Evolutionary conservation across 345 rosid species (phyloP).

Genomic region (Salix arbutifolia): DNA sequence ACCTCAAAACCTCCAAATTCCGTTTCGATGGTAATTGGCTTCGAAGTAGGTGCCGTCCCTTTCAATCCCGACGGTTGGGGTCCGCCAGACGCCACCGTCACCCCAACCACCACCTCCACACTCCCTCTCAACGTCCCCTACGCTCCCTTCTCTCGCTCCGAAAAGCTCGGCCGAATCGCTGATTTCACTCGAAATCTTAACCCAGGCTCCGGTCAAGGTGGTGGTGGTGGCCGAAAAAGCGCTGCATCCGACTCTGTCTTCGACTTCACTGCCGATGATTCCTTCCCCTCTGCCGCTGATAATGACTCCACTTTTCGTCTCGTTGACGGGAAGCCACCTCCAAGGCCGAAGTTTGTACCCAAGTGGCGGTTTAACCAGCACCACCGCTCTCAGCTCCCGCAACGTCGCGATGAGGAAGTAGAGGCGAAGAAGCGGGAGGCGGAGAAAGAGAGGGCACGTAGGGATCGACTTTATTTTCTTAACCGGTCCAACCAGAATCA

Average conservation of each 20-base stretch:
- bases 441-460: conserved; percentile 91
- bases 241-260: conserved; percentile 52
- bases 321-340: conserved; percentile 85
- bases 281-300: conserved; percentile 53
- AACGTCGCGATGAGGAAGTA: conserved; percentile 93
- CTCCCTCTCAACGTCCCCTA: conserved; percentile 66
- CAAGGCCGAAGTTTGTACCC: conserved; percentile 89
- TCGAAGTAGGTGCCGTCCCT: conserved; percentile 71
- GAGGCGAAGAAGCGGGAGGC: conserved; percentile 83
- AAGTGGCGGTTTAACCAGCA: conserved; percentile 79
- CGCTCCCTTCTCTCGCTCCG: conserved; percentile 85
- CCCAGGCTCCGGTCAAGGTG: conserved; percentile 11
- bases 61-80: conserved; percentile 96
- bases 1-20: not conserved
- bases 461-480: conserved; percentile 67
- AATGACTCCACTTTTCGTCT: conserved; percentile 85
- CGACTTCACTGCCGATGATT: conserved; percentile 81
- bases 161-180: conserved; percentile 88
- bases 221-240: conserved; percentile 25
- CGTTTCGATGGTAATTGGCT: conserved; percentile 32
- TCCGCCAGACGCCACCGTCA: conserved; percentile 52
- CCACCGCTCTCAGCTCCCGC: conserved; percentile 76
- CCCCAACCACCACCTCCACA: conserved; percentile 33
- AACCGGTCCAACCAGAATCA: conserved; percentile 66
- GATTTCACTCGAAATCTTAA: conserved; percentile 72